Percentiles rank a stretch among this genome's conserved stretches.
phyloP scores from a whole-genome alignment of 2,329 filamentous ascomycete species.

The Albifimbria verrucaria region DNA sequence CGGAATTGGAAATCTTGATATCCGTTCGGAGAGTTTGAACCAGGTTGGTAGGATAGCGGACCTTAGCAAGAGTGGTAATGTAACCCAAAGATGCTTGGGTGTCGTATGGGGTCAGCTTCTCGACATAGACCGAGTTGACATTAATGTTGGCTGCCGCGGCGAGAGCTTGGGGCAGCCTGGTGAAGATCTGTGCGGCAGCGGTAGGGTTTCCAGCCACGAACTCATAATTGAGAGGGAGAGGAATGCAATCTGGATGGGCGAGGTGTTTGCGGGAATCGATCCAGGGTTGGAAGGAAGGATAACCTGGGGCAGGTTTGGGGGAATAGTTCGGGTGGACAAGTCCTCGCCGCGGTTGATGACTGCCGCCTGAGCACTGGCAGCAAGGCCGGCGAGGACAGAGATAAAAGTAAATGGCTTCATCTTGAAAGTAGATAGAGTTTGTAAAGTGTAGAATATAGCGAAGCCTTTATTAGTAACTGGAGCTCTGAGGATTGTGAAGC shows the following conservation, averaged over 20 bases:
- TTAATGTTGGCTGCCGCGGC: neutral
- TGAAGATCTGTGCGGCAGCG: neutral
- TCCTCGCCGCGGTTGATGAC: neutral
- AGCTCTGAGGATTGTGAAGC: too few species aligned
- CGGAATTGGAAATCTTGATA: neutral
- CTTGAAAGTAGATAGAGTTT: neutral
- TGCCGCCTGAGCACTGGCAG: neutral
- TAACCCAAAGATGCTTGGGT: neutral
- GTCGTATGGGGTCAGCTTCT: neutral
- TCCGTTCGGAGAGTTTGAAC: neutral
- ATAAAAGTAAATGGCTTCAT: neutral
- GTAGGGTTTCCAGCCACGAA: neutral
- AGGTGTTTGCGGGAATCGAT: neutral
- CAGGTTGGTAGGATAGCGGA: neutral
- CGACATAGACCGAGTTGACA: neutral
- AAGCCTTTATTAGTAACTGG: too few species aligned
- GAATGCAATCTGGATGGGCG: neutral
- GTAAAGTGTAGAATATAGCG: too few species aligned
- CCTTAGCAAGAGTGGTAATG: neutral
- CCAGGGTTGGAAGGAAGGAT: neutral
- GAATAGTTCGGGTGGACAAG: neutral
- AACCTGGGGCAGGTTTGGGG: neutral
- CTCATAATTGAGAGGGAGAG: neutral
- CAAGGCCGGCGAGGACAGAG: neutral
- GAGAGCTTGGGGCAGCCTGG: neutral